Evolutionary conservation across 1,139 yeast genomes (phyloP).

Genomic region (Yamadazyma trypodendri): DNA sequence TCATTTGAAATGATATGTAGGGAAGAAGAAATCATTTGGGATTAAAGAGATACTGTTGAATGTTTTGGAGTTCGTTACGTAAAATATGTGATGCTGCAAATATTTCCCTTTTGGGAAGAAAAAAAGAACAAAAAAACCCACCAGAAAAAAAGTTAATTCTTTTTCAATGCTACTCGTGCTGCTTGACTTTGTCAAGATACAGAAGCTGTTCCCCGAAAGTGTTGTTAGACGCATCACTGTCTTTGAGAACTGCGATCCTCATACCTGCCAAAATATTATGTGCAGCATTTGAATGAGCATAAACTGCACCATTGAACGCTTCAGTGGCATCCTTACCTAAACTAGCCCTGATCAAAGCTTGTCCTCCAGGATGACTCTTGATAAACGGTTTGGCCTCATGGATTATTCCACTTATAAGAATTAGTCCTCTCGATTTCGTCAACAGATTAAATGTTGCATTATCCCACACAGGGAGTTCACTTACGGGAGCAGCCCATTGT

Average conservation of each 20-base stretch:
- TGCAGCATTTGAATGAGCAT: slow-evolving; percentile 95
- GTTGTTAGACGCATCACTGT: slow-evolving; percentile 50
- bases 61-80: no score
- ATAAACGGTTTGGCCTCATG: slow-evolving; percentile 85
- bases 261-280: slow-evolving; percentile 91
- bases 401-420: slow-evolving; percentile 88
- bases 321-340: slow-evolving; percentile 94
- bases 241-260: slow-evolving; percentile 90
- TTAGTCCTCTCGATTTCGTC: slow-evolving; percentile 56
- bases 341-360: slow-evolving; percentile 78
- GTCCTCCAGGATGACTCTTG: slow-evolving; percentile 96
- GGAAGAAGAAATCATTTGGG: no score
- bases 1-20: no score
- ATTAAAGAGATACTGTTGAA: no score
- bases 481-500: slow-evolving; percentile 90
- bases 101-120: not conserved
- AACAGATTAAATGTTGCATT: slow-evolving; percentile 73
- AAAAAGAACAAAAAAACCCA: not conserved
- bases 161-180: no score
- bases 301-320: slow-evolving; percentile 97
- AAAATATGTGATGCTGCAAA: slow-evolving; percentile 1
- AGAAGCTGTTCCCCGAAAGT: slow-evolving; percentile 53
- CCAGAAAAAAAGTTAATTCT: no score
- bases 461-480: slow-evolving; percentile 87
- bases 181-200: slow-evolving; percentile 30